Base-by-base conservation (phyloP, 1,284 basidiomycete species). In the Ceratobasidium sp. region DNA sequence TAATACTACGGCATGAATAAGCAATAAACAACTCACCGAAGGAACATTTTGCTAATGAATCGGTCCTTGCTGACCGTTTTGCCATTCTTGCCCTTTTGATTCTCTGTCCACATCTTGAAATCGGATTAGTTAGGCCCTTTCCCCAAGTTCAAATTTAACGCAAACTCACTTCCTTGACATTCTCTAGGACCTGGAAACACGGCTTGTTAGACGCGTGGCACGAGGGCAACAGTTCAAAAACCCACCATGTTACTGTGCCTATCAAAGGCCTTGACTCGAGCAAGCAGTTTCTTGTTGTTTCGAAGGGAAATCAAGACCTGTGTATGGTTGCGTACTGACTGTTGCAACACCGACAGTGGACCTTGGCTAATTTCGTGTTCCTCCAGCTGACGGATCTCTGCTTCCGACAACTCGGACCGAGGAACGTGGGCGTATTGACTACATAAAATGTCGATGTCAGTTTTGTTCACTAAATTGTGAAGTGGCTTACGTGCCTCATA, bases 21-120 rank as follows among this genome's bases (percentile, higher is more conserved):
- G 69, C 41, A 39, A 23, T 9, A 14, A 11, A 30, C 54, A 16
- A 77, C 86, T 67, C 75, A 91, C 91, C 91, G 84, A 70, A 93
- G 78, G 78, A 93, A 94, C 89, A 98, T 97, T 81, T 96, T 99
- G 81, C 94, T 97, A 78, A 99, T 97, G 82, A 99, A 99, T 49
- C 97, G 86, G 80, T 99, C 95, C 81, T 97, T 98, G 83, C 99
- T 98, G 71, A 99, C 89, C 2, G 97, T 92, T 79, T 98, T 98
- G 82, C 97, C 97, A 77, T 93, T 94, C 82, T 98, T 99, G 58
- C 94, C 94, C 80, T 98, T 99, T 23, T 97, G 97, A 64, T 90
- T 80, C 78, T 99, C 97, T 29, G 95, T 98, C 97, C 97, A 99
- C 96, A 98, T 98, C 91, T 96, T 72, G 21, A 60, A 56, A 50